A percentile compares a stretch with the other conserved stretches of the same genome.
phyloP scores from a whole-genome alignment of 176 grass and related monocot species.

The Musa beccarii region DNA sequence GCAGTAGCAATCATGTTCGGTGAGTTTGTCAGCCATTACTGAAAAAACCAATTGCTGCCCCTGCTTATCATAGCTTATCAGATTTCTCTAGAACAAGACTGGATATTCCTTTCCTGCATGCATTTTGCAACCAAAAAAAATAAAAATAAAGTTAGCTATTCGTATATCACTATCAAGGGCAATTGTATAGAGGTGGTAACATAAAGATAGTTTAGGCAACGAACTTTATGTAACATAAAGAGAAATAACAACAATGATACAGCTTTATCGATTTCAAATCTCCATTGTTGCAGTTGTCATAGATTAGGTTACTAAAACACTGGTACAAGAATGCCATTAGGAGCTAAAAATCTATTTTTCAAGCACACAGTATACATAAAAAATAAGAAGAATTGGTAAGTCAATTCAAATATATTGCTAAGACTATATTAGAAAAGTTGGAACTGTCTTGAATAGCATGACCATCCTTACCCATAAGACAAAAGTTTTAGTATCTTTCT shows the following conservation, averaged over 20 bases:
- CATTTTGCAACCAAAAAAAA: too few relatives aligned
- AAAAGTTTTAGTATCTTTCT: slow-evolving; percentile 70
- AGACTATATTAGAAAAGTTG: too few relatives aligned
- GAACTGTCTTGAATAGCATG: too few relatives aligned
- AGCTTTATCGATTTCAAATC: slow-evolving; percentile 48
- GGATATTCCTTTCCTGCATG: slow-evolving; percentile 3
- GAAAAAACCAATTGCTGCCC: not conserved
- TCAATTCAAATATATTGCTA: too few relatives aligned
- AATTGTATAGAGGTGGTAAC: too few relatives aligned
- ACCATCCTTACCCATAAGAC: slow-evolving; percentile 59
- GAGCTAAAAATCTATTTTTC: too few relatives aligned
- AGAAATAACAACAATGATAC: slow-evolving; percentile 16
- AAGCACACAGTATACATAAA: too few relatives aligned
- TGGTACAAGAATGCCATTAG: slow-evolving; percentile 1
- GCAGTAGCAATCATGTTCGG: too few relatives aligned
- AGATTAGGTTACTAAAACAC: slow-evolving; percentile 83
- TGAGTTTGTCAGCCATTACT: not conserved
- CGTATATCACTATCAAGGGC: too few relatives aligned
- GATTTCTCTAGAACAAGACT: slow-evolving; percentile 6
- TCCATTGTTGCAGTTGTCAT: slow-evolving; percentile 93
- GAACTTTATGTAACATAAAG: not conserved
- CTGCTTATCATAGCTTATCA: not conserved
- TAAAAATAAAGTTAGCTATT: too few relatives aligned
- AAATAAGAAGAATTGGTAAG: too few relatives aligned
- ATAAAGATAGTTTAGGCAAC: too few relatives aligned